A percentile compares a stretch with the other conserved stretches of the same genome.
These are phyloP conservation scores for Candolleomyces efflorescens DNA, from an alignment of 768 basidiomycete species.

Conservation along the genomic window DNA sequence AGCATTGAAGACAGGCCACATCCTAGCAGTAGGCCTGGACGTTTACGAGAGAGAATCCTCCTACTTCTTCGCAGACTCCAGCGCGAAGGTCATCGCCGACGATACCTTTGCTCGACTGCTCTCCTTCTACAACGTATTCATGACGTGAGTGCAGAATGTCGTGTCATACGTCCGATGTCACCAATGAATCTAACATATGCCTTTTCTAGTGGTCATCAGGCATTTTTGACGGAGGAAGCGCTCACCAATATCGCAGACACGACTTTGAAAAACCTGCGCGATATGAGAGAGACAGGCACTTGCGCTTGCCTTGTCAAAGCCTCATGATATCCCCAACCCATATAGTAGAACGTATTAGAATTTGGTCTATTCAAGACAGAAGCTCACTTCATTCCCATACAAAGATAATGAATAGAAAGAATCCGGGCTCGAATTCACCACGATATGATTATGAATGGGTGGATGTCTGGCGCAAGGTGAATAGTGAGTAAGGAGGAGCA, in stretches of 20 bases:
- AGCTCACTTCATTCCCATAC: background rate
- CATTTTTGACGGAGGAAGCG: conserved; percentile 38
- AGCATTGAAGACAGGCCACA: conserved; percentile 33
- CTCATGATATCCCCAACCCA: background rate
- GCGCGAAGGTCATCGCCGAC: conserved; percentile 39
- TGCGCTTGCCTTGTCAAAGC: conserved; percentile 22
- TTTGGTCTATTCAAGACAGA: no score
- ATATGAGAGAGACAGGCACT: conserved; percentile 27
- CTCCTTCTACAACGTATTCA: conserved; percentile 42
- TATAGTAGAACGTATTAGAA: background rate
- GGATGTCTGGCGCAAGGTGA: no score
- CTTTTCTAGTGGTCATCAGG: conserved; percentile 36
- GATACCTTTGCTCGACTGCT: conserved; percentile 41
- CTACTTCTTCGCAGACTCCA: conserved; percentile 42
- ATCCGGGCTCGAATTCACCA: background rate
- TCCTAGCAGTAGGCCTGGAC: conserved; percentile 40
- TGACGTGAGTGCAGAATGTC: conserved; percentile 26
- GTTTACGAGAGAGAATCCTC: conserved; percentile 38
- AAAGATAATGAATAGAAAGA: background rate
- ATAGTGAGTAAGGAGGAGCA: no score
- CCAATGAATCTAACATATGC: background rate
- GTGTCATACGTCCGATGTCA: background rate
- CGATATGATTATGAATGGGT: background rate
- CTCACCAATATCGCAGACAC: conserved; percentile 36
- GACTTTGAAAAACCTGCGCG: conserved; percentile 31